Base-by-base conservation (phyloP, 148 eudicot genomes). In the Cornus kousa region DNA sequence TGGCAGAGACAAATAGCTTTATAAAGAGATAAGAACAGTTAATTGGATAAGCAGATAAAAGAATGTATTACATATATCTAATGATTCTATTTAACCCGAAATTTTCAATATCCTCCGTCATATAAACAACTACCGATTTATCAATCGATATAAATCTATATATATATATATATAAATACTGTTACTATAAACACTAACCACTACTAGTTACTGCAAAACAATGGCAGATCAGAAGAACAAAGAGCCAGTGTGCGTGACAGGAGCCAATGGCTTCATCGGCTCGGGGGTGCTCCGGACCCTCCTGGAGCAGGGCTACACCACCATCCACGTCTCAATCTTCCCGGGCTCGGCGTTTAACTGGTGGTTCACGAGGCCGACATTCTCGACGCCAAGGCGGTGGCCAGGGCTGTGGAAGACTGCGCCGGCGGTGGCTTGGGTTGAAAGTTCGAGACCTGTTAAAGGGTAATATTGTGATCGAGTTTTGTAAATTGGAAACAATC, bases 241-340 rank as follows among this genome's bases (percentile, higher is more conserved):
- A 62, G 8, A 5, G 0, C 66, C 24, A 62, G 23, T 62, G 24
- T 62, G 22, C 23, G 66, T 62, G 66, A 95, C 98, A 17, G 98
- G 98, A 23, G 97, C 96, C 73, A 91, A 93, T 80, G 98, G 98
- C 3, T 95, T 93, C 93, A 95, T 95, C 24, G 97, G 97, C 16
- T 81, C 97, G n/a, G 86, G 87, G 89, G 70, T 94, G 5, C 83
- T 93, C 20, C 78, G 77, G 24, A 62, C 66, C 66, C 66, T 62
- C 66, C 66, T 62, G 8, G 23, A 62, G 5, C 66, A 62, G 4
- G 66, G 66, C 66, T 62, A 62, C 66, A 17, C 66, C 66, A 62
- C 22, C 7, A 62, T 62, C 66, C 96, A 92, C 82, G 92, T 90
- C 84, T 75, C 90, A 75, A 74, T 94, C 28, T 82, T 39, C 90